Evolutionary conservation across 23 red algal genomes (phyloP).

Genomic region (Agarophyton chilense): DNA sequence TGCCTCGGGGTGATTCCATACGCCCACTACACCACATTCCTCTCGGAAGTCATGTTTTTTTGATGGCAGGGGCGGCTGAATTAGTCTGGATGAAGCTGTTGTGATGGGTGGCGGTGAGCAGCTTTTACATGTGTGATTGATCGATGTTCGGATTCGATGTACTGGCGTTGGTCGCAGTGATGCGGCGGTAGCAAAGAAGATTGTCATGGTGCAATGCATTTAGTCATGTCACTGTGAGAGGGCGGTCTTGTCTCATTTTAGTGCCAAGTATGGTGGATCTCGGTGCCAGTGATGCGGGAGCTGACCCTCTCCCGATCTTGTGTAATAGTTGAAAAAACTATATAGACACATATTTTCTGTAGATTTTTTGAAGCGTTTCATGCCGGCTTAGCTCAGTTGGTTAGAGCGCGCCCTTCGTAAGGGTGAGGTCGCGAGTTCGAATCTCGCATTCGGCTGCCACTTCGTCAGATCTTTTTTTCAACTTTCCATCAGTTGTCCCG

Average conservation of each 20-base stretch:
- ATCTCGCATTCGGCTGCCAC: slow-evolving; percentile 84
- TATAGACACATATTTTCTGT: too few relatives aligned
- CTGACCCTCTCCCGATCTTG: too few relatives aligned
- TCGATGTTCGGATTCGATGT: neutral
- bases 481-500: too few relatives aligned
- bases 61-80: neutral
- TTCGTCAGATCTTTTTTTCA: too few relatives aligned
- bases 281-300: too few relatives aligned
- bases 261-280: too few relatives aligned
- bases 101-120: neutral
- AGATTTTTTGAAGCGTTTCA: too few relatives aligned
- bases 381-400: slow-evolving; percentile 85
- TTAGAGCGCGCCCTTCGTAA: slow-evolving; percentile 85
- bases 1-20: slow-evolving; percentile 61
- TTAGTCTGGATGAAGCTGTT: neutral
- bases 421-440: slow-evolving; percentile 84
- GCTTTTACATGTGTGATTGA: neutral
- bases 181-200: neutral
- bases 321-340: too few relatives aligned
- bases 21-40: slow-evolving; percentile 96
- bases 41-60: slow-evolving; percentile 39
- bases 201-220: neutral
- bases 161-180: neutral
- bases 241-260: neutral
- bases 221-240: neutral